Conservation (phyloP, 352 stramenopile species). For the Nothophytophthora sp. region DNA sequence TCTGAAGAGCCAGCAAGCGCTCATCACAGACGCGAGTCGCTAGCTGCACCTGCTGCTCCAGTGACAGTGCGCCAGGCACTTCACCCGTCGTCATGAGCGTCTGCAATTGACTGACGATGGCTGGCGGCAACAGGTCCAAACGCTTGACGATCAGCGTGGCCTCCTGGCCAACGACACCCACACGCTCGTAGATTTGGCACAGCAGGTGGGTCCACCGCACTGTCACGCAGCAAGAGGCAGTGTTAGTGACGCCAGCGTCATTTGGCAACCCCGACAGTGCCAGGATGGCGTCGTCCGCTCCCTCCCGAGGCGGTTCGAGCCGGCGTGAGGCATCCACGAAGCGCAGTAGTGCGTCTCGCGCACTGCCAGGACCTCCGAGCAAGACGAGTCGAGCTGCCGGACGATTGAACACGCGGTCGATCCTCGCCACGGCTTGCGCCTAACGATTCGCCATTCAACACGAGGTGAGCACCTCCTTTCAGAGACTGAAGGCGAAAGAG, state of each 20-base stretch:
- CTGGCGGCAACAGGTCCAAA: constrained; percentile 34
- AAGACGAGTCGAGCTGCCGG: constrained; percentile 44
- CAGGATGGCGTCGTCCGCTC: constrained; percentile 9
- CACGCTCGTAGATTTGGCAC: constrained; percentile 45
- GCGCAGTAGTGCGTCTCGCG: constrained; percentile 36
- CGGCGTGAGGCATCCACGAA: constrained; percentile 13
- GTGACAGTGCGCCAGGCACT: constrained; percentile 51
- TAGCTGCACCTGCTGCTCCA: constrained; percentile 71
- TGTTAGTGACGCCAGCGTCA: constrained; percentile 4
- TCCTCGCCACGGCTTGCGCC: constrained; percentile 29
- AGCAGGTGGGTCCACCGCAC: constrained; percentile 48
- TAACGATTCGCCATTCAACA: too few relatives aligned
- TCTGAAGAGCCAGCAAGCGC: constrained; percentile 52
- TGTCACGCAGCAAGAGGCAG: not conserved
- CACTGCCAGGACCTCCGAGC: constrained; percentile 28
- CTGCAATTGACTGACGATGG: constrained; percentile 45
- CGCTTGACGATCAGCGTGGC: constrained; percentile 64
- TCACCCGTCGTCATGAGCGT: constrained; percentile 57
- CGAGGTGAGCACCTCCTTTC: too few relatives aligned
- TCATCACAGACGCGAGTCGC: constrained; percentile 65
- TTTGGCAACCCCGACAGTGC: constrained; percentile 33
- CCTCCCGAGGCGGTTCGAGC: not conserved
- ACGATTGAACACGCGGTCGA: constrained; percentile 46
- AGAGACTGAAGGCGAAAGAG: not conserved
- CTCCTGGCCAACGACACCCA: constrained; percentile 54